Conservation (phyloP, 441 rosid species). For the Adansonia rubrostipa region DNA sequence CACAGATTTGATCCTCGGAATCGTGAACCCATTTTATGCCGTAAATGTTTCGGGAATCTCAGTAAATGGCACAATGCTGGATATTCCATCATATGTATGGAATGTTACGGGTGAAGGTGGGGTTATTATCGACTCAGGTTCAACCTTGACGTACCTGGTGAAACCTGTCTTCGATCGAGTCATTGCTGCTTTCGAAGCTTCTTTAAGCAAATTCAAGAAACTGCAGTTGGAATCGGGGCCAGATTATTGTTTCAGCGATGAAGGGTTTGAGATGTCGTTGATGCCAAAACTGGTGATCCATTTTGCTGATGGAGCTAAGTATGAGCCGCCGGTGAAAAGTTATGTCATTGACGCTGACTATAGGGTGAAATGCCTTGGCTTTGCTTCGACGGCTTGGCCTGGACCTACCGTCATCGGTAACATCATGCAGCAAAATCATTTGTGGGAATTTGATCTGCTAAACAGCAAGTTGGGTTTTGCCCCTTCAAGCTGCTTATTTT, state of each 20-base stretch:
- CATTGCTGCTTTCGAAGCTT: constrained; percentile 10
- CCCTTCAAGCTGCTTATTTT: constrained; percentile 19
- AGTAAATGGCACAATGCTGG: constrained; percentile 24
- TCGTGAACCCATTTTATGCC: constrained; percentile 17
- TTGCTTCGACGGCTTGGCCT: background rate
- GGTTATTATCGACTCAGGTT: constrained; percentile 36
- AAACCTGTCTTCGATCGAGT: constrained; percentile 24
- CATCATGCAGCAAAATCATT: constrained; percentile 39
- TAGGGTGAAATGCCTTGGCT: constrained; percentile 34
- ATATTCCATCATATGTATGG: constrained; percentile 30
- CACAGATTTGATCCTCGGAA: constrained; percentile 28
- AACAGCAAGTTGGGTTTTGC: constrained; percentile 32
- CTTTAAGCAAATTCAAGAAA: constrained; percentile 17
- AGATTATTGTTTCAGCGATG: constrained; percentile 19
- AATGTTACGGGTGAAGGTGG: constrained; percentile 18
- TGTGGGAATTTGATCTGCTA: constrained; percentile 39
- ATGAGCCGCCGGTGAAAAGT: constrained; percentile 29
- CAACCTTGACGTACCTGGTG: constrained; percentile 33
- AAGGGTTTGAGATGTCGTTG: background rate
- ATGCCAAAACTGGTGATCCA: constrained; percentile 35
- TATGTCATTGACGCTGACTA: constrained; percentile 27
- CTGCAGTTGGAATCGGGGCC: background rate
- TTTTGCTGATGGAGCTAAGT: constrained; percentile 32
- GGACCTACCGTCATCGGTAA: constrained; percentile 30
- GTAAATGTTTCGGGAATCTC: constrained; percentile 37